Evolutionary conservation across 202 grass and related monocot species (phyloP).

Genomic region (Zoysia matrella): DNA sequence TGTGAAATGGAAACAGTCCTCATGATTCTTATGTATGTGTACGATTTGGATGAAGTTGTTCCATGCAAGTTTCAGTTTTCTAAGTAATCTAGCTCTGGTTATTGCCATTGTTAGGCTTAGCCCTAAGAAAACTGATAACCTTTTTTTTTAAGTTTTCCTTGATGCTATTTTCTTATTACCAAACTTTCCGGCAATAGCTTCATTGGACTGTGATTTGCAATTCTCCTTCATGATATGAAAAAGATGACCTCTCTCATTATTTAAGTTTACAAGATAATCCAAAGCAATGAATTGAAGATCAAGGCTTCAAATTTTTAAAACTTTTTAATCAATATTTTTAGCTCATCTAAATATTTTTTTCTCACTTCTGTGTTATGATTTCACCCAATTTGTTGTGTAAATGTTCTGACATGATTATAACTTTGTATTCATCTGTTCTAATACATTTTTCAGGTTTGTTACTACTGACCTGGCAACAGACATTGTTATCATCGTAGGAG

Average conservation of each 20-base stretch:
- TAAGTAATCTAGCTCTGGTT: not conserved
- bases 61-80: not conserved
- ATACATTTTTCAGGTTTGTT: conserved; percentile 71
- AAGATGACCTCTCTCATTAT: not conserved
- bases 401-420: conserved; percentile 4
- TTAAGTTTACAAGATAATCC: not conserved
- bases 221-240: not conserved
- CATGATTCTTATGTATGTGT: not conserved
- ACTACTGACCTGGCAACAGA: conserved; percentile 94
- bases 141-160: not conserved
- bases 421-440: not conserved
- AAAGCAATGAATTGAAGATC: not conserved
- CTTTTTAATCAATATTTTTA: not conserved
- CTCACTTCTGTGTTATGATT: not conserved
- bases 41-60: not conserved
- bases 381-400: not conserved
- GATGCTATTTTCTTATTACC: not conserved
- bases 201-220: not conserved
- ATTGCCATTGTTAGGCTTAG: not conserved
- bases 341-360: not conserved
- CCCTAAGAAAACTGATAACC: not conserved
- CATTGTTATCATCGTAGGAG: conserved; percentile 79
- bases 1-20: no score
- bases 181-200: not conserved
- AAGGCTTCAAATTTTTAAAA: conserved; percentile 4